Percentiles rank a stretch among this genome's conserved stretches.
These are phyloP conservation scores for Cercospora sesami DNA, from an alignment of 2,329 filamentous ascomycete species.

Conservation along the genomic window DNA sequence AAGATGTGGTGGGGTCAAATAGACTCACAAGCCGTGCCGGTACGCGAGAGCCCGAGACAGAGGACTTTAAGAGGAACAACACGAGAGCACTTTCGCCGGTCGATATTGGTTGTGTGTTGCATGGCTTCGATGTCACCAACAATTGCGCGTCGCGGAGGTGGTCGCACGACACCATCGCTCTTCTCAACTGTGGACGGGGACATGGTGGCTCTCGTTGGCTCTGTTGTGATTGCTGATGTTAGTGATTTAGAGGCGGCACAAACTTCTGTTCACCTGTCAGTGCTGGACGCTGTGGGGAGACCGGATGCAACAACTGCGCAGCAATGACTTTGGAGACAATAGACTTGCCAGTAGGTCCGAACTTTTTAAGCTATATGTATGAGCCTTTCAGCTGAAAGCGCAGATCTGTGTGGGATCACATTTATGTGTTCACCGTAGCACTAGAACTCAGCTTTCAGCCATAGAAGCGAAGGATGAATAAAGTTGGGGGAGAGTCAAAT, in stretches of 20 bases:
- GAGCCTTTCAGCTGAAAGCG: background rate
- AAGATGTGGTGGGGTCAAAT: background rate
- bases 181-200: background rate
- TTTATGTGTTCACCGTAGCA: background rate
- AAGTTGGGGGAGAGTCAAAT: background rate
- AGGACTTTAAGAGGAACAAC: conserved; percentile 63
- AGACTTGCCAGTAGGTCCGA: background rate
- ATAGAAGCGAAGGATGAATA: background rate
- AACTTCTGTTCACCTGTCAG: too few relatives aligned
- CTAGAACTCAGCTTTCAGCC: background rate
- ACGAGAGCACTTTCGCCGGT: conserved; percentile 20
- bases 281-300: background rate
- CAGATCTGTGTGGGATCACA: background rate
- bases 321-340: background rate
- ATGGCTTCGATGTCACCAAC: conserved; percentile 18
- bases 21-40: conserved; percentile 58
- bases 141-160: conserved; percentile 4
- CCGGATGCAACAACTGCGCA: background rate
- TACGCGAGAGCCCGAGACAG: conserved; percentile 64
- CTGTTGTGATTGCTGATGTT: background rate
- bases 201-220: background rate
- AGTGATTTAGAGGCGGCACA: background rate
- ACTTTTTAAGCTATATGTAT: background rate
- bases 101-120: conserved; percentile 16
- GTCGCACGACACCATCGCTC: background rate